phyloP scores from a whole-genome alignment of 371 early-diverging fungal species.

The Mucor mucedo region DNA sequence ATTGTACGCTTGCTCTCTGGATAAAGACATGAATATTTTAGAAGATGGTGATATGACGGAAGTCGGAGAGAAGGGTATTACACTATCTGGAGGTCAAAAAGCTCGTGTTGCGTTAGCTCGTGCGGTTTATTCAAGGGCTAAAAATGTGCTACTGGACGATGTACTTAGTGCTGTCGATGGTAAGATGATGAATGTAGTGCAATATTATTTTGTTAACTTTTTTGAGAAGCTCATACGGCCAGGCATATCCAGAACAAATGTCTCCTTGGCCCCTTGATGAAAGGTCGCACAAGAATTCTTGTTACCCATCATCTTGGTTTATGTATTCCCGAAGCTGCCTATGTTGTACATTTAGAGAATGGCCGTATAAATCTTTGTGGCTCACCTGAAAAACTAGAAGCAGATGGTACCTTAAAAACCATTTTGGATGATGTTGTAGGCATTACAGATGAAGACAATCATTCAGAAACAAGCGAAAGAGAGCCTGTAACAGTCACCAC shows the following conservation, averaged over 20 bases:
- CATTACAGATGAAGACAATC: not conserved
- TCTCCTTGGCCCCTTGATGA: constrained; percentile 72
- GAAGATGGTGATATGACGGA: constrained; percentile 90
- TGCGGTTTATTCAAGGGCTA: constrained; percentile 81
- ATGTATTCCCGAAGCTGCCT: constrained; percentile 68
- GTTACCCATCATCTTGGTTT: constrained; percentile 89
- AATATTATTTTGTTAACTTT: not conserved
- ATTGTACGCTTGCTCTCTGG: constrained; percentile 63
- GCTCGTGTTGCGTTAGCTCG: constrained; percentile 85
- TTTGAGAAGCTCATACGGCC: constrained; percentile 78
- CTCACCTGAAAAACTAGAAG: constrained; percentile 49
- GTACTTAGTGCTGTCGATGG: constrained; percentile 79
- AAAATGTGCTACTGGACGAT: constrained; percentile 82
- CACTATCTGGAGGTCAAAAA: constrained; percentile 80
- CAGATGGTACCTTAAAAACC: constrained; percentile 40
- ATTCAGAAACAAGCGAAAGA: constrained; percentile 29
- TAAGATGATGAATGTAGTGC: not conserved
- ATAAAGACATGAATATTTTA: constrained; percentile 57
- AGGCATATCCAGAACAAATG: constrained; percentile 77
- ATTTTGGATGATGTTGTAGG: constrained; percentile 46
- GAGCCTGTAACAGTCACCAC: constrained; percentile 12
- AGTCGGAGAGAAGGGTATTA: constrained; percentile 89
- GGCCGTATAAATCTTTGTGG: constrained; percentile 58
- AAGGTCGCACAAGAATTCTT: constrained; percentile 78
- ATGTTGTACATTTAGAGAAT: constrained; percentile 66